Evolutionary conservation across 1,139 yeast species (phyloP).

Genomic region (Debaryomyces nepalensis): DNA sequence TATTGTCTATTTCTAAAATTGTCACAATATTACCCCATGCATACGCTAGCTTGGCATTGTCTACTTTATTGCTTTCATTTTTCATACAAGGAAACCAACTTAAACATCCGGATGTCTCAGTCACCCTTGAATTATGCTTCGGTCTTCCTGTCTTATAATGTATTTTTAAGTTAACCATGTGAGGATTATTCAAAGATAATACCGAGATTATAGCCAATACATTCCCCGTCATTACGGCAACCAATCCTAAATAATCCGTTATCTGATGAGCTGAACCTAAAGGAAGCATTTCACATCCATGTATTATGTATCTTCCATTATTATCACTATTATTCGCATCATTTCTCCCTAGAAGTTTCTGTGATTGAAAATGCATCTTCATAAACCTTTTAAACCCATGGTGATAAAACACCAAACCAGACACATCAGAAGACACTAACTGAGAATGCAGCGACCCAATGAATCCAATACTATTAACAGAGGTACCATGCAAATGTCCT

Average conservation of each 20-base stretch:
- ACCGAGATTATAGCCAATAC: slow-evolving; percentile 60
- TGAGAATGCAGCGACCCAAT: slow-evolving; percentile 61
- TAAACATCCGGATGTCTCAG: slow-evolving; percentile 33
- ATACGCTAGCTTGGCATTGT: slow-evolving; percentile 62
- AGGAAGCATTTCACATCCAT: slow-evolving; percentile 52
- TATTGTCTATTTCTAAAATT: slow-evolving; percentile 54
- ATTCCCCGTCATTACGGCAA: slow-evolving; percentile 63
- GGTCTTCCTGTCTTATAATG: slow-evolving; percentile 60
- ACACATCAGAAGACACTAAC: slow-evolving; percentile 59
- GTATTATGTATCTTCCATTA: slow-evolving; percentile 22
- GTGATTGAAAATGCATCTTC: slow-evolving; percentile 53
- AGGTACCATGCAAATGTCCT: slow-evolving; percentile 57
- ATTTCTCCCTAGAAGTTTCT: slow-evolving; percentile 57
- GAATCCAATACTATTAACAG: slow-evolving; percentile 57
- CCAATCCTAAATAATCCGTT: slow-evolving; percentile 60
- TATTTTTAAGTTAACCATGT: slow-evolving; percentile 40
- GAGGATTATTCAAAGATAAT: slow-evolving; percentile 47
- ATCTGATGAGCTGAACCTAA: slow-evolving; percentile 55
- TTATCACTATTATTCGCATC: slow-evolving; percentile 28
- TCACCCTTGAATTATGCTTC: slow-evolving; percentile 25
- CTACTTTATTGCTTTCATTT: slow-evolving; percentile 28
- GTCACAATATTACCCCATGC: slow-evolving; percentile 66
- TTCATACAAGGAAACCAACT: slow-evolving; percentile 60
- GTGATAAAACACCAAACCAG: slow-evolving; percentile 66
- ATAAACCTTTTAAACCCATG: slow-evolving; percentile 59